These are phyloP conservation scores for Candida lessepsii DNA, from an alignment of 805 yeast species.

Conservation along the genomic window DNA sequence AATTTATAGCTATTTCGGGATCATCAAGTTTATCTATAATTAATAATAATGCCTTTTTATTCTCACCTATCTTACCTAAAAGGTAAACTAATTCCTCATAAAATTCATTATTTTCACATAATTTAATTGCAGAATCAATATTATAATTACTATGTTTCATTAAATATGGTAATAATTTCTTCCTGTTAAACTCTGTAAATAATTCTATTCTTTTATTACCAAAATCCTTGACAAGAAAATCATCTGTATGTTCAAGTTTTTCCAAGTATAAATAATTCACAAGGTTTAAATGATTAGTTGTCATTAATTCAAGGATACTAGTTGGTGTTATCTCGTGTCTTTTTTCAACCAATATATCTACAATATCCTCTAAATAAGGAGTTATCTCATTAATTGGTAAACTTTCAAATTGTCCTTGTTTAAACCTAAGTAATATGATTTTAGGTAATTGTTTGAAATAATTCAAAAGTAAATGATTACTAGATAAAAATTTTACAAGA, in stretches of 20 bases:
- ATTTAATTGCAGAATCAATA: slow-evolving; percentile 63
- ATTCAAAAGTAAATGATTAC: slow-evolving; percentile 59
- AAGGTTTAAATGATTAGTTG: slow-evolving; percentile 40
- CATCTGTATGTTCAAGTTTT: slow-evolving; percentile 54
- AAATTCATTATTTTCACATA: slow-evolving; percentile 55
- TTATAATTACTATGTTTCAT: slow-evolving; percentile 59
- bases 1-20: slow-evolving; percentile 76
- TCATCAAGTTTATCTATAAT: slow-evolving; percentile 77
- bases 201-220: slow-evolving; percentile 69
- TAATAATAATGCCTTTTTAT: slow-evolving; percentile 67
- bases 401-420: slow-evolving; percentile 32
- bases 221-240: slow-evolving; percentile 49
- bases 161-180: slow-evolving; percentile 58
- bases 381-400: slow-evolving; percentile 43
- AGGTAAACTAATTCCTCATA: slow-evolving; percentile 77
- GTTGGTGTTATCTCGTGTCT: slow-evolving; percentile 64
- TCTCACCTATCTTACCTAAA: slow-evolving; percentile 79
- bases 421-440: slow-evolving; percentile 45
- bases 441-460: slow-evolving; percentile 51
- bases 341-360: slow-evolving; percentile 57
- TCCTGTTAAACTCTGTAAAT: slow-evolving; percentile 60
- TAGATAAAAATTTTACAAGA: slow-evolving; percentile 56
- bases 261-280: slow-evolving; percentile 68
- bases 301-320: slow-evolving; percentile 48
- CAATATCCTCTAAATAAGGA: slow-evolving; percentile 40